phyloP scores from a whole-genome alignment of 495 filamentous ascomycete species.

The Parachaetomium inaequale region DNA sequence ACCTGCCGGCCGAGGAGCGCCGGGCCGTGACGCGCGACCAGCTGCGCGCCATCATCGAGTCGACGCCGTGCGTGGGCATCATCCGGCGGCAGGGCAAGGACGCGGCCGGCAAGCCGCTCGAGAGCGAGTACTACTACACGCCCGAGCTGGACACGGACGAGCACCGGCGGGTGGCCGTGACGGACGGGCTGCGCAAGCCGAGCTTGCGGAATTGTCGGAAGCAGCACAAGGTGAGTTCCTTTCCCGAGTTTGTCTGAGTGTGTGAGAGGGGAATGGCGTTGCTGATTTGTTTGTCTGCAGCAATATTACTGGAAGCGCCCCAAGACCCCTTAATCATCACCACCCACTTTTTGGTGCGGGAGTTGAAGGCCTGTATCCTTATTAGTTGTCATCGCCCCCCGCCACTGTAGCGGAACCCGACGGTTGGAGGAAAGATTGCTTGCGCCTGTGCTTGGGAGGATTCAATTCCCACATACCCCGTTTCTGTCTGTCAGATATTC shows the following conservation, averaged over 20 bases:
- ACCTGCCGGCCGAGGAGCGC: constrained; percentile 68
- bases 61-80: constrained; percentile 73
- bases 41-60: constrained; percentile 66
- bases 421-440: not conserved
- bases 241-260: constrained; percentile 15
- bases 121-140: constrained; percentile 98
- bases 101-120: constrained; percentile 86
- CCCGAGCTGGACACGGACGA: constrained; percentile 80
- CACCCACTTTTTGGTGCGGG: not conserved
- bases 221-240: constrained; percentile 79
- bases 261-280: constrained; percentile 13
- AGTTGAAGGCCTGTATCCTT: constrained; percentile 3
- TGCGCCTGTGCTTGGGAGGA: constrained; percentile 4
- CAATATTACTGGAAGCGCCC: constrained; percentile 95
- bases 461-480: not conserved
- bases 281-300: constrained; percentile 43
- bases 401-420: not conserved
- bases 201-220: constrained; percentile 85
- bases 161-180: constrained; percentile 77
- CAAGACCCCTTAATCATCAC: constrained; percentile 44
- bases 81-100: constrained; percentile 92
- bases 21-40: constrained; percentile 55
- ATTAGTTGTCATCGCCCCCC: constrained; percentile 6
- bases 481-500: constrained; percentile 3
- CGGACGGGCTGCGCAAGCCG: constrained; percentile 78